Evolutionary conservation across 1,284 basidiomycete genomes (phyloP).

Genomic region (Ganoderma multipileum): DNA sequence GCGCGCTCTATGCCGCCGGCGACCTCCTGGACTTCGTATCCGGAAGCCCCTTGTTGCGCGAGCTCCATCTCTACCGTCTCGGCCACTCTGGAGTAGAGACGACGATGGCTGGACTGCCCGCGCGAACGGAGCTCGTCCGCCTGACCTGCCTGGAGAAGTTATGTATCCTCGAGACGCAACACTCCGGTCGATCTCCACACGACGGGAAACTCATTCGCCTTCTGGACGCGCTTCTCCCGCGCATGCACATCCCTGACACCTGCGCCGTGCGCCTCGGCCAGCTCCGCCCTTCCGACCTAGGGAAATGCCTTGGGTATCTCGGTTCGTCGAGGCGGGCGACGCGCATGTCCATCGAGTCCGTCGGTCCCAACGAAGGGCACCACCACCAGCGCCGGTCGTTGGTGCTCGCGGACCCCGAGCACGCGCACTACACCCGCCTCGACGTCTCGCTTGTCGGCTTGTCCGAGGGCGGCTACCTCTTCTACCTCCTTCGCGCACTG

Average conservation of each 20-base stretch:
- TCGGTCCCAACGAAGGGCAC: neutral
- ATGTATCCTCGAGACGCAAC: neutral
- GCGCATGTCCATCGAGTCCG: neutral
- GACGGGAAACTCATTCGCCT: neutral
- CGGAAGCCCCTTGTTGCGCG: neutral
- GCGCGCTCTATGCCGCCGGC: neutral
- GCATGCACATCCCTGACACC: neutral
- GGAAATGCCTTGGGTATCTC: neutral
- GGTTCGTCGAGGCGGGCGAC: neutral
- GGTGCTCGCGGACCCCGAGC: neutral
- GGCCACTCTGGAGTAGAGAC: neutral
- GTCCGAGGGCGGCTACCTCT: neutral
- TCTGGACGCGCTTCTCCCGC: neutral
- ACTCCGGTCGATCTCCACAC: neutral
- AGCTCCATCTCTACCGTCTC: slow-evolving; percentile 5
- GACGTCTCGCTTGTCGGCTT: neutral
- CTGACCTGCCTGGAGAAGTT: neutral
- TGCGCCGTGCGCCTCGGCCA: neutral
- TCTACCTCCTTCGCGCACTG: neutral
- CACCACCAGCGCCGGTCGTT: neutral
- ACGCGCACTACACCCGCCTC: neutral
- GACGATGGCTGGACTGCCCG: neutral
- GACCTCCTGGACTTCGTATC: neutral
- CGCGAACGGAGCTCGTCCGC: neutral
- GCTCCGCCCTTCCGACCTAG: neutral